Conservation (phyloP, 306 rosid species). For the Crotalaria pallida region DNA sequence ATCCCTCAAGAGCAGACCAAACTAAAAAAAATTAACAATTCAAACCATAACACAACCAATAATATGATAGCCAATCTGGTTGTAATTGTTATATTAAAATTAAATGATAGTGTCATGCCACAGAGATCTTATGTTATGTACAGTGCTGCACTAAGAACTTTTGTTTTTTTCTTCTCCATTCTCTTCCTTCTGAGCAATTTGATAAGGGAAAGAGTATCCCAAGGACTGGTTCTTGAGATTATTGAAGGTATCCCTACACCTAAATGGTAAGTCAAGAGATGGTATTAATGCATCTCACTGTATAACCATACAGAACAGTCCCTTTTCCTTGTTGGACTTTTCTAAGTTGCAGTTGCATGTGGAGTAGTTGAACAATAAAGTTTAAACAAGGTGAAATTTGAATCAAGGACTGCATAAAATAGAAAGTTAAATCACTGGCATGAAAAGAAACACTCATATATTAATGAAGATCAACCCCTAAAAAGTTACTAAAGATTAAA, state of each 20-base stretch:
- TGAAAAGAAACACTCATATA: conserved; percentile 10
- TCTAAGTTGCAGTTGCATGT: conserved; percentile 47
- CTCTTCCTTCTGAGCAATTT: not conserved
- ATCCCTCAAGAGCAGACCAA: conserved; percentile 28
- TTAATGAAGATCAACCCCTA: conserved; percentile 1
- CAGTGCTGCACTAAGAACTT: not conserved
- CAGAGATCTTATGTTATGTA: not conserved
- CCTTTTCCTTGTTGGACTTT: conserved; percentile 33
- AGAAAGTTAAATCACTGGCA: not conserved
- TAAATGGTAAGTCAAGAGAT: conserved; percentile 14
- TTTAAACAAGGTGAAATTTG: conserved; percentile 31
- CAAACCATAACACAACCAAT: not conserved
- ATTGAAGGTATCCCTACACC: not conserved
- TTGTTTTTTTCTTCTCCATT: not conserved
- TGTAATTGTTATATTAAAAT: conserved; percentile 6
- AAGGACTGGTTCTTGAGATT: not conserved
- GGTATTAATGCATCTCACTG: conserved; percentile 10
- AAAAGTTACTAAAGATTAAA: not conserved
- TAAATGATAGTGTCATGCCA: not conserved
- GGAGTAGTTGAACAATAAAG: conserved; percentile 39
- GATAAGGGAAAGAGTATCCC: not conserved
- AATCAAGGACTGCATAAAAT: conserved; percentile 26
- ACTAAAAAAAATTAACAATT: not conserved
- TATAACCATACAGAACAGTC: not conserved
- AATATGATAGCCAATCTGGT: not conserved